Conservation (phyloP, 177 flowering plant genomes). For the Vitis hybrid region DNA sequence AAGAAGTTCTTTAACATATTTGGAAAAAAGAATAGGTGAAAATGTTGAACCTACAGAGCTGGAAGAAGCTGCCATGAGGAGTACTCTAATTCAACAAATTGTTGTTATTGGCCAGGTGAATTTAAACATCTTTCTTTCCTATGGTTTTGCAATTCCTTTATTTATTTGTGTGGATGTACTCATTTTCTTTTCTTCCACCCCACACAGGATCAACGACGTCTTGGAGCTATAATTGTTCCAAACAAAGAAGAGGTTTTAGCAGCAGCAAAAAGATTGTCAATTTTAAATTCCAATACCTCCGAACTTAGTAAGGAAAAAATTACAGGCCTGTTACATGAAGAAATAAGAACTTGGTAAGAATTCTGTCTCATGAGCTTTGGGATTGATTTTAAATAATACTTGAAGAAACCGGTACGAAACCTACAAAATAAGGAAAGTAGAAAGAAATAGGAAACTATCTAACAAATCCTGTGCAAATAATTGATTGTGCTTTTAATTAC, state of each 20-base stretch:
- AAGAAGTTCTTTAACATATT: too few relatives aligned
- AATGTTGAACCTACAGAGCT: conserved; percentile 87
- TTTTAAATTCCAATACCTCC: conserved; percentile 35
- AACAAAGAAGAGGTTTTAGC: conserved; percentile 71
- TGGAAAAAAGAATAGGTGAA: conserved; percentile 57
- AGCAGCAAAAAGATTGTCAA: conserved; percentile 44
- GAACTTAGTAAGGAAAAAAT: conserved; percentile 55
- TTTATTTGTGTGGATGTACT: not conserved
- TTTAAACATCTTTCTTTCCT: not conserved
- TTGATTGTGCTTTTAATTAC: too few relatives aligned
- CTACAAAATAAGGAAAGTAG: too few relatives aligned
- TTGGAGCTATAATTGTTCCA: conserved; percentile 89
- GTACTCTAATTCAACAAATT: conserved; percentile 80
- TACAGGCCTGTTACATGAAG: conserved; percentile 46
- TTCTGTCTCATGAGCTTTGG: not conserved
- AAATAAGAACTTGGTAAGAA: conserved; percentile 65
- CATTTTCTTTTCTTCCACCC: conserved; percentile 1
- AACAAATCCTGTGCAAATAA: too few relatives aligned
- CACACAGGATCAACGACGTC: conserved; percentile 87
- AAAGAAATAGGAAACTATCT: too few relatives aligned
- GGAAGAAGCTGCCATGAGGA: conserved; percentile 87
- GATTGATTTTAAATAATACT: not conserved
- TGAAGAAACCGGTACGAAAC: not conserved
- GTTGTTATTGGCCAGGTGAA: conserved; percentile 94
- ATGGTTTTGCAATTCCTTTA: not conserved